These are phyloP conservation scores for Neonectria ditissima DNA, from an alignment of 2,329 filamentous ascomycete genomes.

Conservation along the genomic window DNA sequence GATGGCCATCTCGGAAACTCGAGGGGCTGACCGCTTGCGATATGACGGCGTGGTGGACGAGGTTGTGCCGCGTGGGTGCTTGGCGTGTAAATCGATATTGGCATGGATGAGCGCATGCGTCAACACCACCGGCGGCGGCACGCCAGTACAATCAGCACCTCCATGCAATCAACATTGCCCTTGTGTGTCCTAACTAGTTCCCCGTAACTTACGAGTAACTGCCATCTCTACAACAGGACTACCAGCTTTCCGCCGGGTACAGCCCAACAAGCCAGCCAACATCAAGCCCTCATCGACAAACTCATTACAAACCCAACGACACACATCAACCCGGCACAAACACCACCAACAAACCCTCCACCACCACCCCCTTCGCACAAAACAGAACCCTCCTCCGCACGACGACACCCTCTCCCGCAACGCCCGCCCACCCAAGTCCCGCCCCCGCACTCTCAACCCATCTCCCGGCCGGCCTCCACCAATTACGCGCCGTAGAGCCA, in stretches of 20 bases:
- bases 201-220: too few species aligned
- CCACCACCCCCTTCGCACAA: not conserved
- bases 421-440: conserved; percentile 6
- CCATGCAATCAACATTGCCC: not conserved
- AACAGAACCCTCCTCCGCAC: conserved; percentile 10
- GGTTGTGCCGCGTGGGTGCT: not conserved
- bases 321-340: too few species aligned
- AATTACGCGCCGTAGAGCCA: conserved; percentile 22
- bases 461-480: conserved; percentile 24
- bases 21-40: conserved; percentile 4
- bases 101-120: conserved; percentile 1
- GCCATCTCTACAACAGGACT: not conserved
- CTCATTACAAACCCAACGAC: not conserved
- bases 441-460: conserved; percentile 26
- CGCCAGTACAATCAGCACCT: not conserved
- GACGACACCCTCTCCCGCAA: conserved; percentile 15
- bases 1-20: conserved; percentile 9
- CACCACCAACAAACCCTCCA: not conserved
- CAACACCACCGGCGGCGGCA: not conserved
- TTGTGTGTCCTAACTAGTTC: not conserved
- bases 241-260: not conserved
- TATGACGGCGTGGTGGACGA: not conserved
- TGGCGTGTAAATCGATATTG: not conserved
- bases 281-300: not conserved
- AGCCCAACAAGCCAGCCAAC: not conserved